phyloP scores from a whole-genome alignment of 352 stramenopile species.

The Thalassiosira tumida region DNA sequence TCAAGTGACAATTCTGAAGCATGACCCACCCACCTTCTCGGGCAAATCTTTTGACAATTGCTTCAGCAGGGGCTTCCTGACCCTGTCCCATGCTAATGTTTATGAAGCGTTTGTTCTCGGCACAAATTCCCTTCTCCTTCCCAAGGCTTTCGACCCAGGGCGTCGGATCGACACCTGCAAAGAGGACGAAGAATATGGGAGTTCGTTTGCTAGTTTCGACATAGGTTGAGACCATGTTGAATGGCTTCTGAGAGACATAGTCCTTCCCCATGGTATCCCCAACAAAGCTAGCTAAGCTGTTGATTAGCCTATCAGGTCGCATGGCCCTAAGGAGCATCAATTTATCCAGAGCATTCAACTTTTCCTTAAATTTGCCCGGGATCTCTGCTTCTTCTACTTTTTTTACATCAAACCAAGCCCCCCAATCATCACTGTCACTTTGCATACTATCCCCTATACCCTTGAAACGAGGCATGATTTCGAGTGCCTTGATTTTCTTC shows the following conservation, averaged over 20 bases:
- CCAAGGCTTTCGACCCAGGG: slow-evolving; percentile 95
- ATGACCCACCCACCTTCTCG: slow-evolving; percentile 97
- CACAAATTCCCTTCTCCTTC: slow-evolving; percentile 92
- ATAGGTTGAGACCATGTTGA: slow-evolving; percentile 95
- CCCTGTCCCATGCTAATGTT: slow-evolving; percentile 98
- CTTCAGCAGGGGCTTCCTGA: slow-evolving; percentile 95
- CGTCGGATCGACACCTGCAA: slow-evolving; percentile 95
- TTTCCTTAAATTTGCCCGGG: slow-evolving; percentile 96
- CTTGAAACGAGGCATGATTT: slow-evolving; percentile 93
- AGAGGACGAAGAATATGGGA: slow-evolving; percentile 97
- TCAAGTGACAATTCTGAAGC: slow-evolving; percentile 98
- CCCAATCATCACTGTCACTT: slow-evolving; percentile 97
- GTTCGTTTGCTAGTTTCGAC: slow-evolving; percentile 94
- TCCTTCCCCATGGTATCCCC: slow-evolving; percentile 94
- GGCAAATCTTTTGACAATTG: slow-evolving; percentile 94
- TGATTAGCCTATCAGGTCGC: slow-evolving; percentile 95
- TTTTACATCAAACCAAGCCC: slow-evolving; percentile 96
- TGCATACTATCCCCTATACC: slow-evolving; percentile 96
- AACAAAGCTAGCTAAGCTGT: slow-evolving; percentile 95
- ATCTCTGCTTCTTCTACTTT: slow-evolving; percentile 95
- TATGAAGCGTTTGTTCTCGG: slow-evolving; percentile 96
- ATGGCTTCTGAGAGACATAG: slow-evolving; percentile 95
- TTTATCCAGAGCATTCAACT: slow-evolving; percentile 94
- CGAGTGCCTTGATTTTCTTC: slow-evolving; percentile 93
- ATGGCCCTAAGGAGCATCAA: slow-evolving; percentile 95